Conservation (phyloP, 495 filamentous ascomycete genomes). For the Penicillium subrubescens region DNA sequence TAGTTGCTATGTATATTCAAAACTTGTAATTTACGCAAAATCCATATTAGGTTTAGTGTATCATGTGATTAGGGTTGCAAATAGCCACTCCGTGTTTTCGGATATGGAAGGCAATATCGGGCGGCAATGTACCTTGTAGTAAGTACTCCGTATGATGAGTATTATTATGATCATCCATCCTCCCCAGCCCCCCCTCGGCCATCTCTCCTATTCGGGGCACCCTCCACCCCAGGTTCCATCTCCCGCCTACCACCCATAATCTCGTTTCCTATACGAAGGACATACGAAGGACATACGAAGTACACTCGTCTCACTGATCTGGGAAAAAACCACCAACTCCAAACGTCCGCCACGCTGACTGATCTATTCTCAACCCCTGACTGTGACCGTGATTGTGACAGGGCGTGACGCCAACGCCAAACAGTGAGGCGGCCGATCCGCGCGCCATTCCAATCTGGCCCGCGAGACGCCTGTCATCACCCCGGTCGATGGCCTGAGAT, state of each 20-base stretch:
- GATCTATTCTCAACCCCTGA: not conserved
- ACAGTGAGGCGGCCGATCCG: not conserved
- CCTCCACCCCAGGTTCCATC: slow-evolving; percentile 25
- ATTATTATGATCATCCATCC: not conserved
- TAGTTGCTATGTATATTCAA: too few relatives aligned
- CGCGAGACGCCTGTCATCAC: not conserved
- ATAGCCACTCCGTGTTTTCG: too few relatives aligned
- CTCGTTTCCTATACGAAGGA: not conserved
- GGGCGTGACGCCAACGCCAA: not conserved
- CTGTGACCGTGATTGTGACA: not conserved
- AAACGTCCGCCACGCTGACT: not conserved
- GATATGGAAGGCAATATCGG: too few relatives aligned
- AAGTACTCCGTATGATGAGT: too few relatives aligned
- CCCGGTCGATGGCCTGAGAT: not conserved
- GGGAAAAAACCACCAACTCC: not conserved
- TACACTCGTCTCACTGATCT: not conserved
- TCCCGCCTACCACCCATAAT: not conserved
- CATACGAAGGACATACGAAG: not conserved
- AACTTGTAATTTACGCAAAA: too few relatives aligned
- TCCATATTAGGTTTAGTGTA: too few relatives aligned
- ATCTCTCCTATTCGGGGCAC: slow-evolving; percentile 33
- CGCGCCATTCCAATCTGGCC: slow-evolving; percentile 1
- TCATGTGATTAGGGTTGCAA: too few relatives aligned
- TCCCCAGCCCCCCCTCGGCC: slow-evolving; percentile 26
- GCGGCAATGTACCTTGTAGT: too few relatives aligned